A percentile compares a stretch with the other conserved stretches of the same genome.
Evolutionary conservation across 1,284 basidiomycete species (phyloP).

Genomic region (Coniophora puteana): DNA sequence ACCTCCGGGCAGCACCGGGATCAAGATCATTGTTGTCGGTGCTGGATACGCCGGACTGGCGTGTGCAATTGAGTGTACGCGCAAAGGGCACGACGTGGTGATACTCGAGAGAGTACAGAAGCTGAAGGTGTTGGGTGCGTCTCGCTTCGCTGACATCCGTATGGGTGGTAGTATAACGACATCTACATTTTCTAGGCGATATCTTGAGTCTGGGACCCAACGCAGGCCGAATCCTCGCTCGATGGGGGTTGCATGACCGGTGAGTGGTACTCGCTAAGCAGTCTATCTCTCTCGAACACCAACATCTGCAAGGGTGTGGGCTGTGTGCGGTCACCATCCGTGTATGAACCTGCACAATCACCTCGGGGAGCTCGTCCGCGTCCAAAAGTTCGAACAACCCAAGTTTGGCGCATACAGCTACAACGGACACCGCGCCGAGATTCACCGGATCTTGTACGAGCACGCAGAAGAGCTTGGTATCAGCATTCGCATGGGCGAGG

Average conservation of each 20-base stretch:
- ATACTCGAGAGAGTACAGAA: slow-evolving; percentile 17
- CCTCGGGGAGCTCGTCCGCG: slow-evolving; percentile 19
- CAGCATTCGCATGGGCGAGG: slow-evolving; percentile 19
- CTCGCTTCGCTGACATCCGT: background rate
- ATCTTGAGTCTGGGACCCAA: slow-evolving; percentile 14
- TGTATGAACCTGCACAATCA: slow-evolving; percentile 17
- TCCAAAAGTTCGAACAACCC: slow-evolving; percentile 15
- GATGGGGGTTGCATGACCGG: slow-evolving; percentile 23
- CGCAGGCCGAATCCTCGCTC: slow-evolving; percentile 17
- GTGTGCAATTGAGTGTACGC: slow-evolving; percentile 23
- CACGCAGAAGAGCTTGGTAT: slow-evolving; percentile 22
- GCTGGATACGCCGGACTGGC: slow-evolving; percentile 25
- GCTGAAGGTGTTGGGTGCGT: slow-evolving; percentile 8
- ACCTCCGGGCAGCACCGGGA: slow-evolving; percentile 5
- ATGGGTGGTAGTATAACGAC: no score
- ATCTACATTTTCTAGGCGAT: no score
- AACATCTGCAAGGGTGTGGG: slow-evolving; percentile 15
- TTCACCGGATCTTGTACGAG: slow-evolving; percentile 20
- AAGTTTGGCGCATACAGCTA: slow-evolving; percentile 19
- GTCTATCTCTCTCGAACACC: background rate
- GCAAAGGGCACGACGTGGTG: slow-evolving; percentile 22
- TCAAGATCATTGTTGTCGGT: slow-evolving; percentile 18
- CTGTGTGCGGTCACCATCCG: slow-evolving; percentile 16
- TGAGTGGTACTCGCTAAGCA: no score
- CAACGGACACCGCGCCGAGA: slow-evolving; percentile 23